phyloP scores from a whole-genome alignment of 345 rosid species.

The Raphanus raphanistrum region DNA sequence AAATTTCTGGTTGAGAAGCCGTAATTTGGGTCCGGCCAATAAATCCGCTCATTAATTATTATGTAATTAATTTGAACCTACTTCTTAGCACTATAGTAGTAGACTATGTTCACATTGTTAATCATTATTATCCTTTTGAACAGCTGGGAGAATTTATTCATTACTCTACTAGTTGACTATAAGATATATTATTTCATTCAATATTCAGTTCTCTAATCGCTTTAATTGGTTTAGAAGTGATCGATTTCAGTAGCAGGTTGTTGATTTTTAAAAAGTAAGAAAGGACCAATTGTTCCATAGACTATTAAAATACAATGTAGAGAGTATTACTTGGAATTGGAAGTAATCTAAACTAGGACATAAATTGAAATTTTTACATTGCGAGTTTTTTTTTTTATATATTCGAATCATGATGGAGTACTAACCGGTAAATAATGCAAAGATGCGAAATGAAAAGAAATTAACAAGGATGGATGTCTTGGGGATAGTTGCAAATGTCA shows the following conservation, averaged over 20 bases:
- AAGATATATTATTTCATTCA: slow-evolving; percentile 15
- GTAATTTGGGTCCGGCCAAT: slow-evolving; percentile 30
- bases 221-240: slow-evolving; percentile 36
- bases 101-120: slow-evolving; percentile 33
- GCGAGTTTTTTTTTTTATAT: not conserved
- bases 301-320: not conserved
- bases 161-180: slow-evolving; percentile 15
- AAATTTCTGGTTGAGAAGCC: slow-evolving; percentile 26
- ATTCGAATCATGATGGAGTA: slow-evolving; percentile 5
- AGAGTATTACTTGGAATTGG: not conserved
- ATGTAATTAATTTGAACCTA: slow-evolving; percentile 18
- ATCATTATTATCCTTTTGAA: not conserved
- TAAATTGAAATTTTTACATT: not conserved
- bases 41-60: slow-evolving; percentile 19
- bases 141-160: slow-evolving; percentile 3
- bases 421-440: slow-evolving; percentile 16
- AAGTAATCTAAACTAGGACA: not conserved
- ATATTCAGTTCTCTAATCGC: slow-evolving; percentile 12
- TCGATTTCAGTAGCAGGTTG: slow-evolving; percentile 3
- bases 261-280: too few species aligned
- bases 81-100: slow-evolving; percentile 10
- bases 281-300: not conserved
- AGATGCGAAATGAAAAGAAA: not conserved
- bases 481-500: slow-evolving; percentile 29
- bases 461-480: not conserved